Base-by-base conservation (phyloP, 2,329 filamentous ascomycete species). In the Cercospora canescens region DNA sequence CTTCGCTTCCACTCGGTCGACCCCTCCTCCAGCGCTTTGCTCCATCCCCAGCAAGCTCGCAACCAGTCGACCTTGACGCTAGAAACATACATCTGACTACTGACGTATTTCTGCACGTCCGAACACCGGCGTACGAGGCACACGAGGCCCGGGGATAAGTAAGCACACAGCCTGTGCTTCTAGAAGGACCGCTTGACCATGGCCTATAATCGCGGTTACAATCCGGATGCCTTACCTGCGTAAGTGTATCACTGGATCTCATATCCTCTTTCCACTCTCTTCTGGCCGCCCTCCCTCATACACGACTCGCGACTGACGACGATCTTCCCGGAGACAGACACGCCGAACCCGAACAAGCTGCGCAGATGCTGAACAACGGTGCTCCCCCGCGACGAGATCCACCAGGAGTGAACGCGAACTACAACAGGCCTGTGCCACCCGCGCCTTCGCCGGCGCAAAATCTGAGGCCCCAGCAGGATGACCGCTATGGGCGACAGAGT, bases 201-300 rank as follows among this genome's bases (percentile, higher is more conserved):
- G 94, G 94, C 94, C 64, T 98, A 98, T 85, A 96, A 96, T 81
- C 89, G 89, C 79, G 88, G 90, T 63, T 95, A 93, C 83, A 96
- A 99, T 79, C 94, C 94, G 35, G 94, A 99, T 83, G 92, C 93
- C 77, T 88, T 99, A 70, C 94, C 94, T 77, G 93, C 93, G 91
- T 95, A 85, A 82, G 90, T 81, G 50, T 45, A 28, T 58, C 58
- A 48, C 39, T 63, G 21, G 30, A 35, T 54, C 7, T 37, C 48
- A 30, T 30, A 63, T 62, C 63, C 64, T 28, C 12, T 63, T 21
- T 52, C 24, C 45, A 52, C 55, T 60, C 55, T 45, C 64, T 41
- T 35, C 63, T 60, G 24, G 32, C 52, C 35, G 71, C 34, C 18
- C 37, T 41, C 11, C 26, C n/a, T 50, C 32, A 16, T 52, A 41